These are phyloP conservation scores for Arabidopsis suecica DNA, from an alignment of 345 rosid genomes.

Conservation along the genomic window DNA sequence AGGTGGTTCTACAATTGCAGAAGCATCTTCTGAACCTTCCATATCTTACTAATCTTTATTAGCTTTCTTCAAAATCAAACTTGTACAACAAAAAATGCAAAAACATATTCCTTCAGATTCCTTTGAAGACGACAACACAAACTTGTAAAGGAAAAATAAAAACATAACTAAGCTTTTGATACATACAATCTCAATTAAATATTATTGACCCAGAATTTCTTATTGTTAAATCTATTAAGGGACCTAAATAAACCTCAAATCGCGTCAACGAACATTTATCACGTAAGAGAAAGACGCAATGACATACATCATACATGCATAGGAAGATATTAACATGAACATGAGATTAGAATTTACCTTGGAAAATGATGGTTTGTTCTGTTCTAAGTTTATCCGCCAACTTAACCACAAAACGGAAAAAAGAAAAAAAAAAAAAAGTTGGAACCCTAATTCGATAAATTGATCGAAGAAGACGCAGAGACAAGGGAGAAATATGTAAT, in stretches of 20 bases:
- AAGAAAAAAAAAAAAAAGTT: not conserved
- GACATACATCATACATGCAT: not conserved
- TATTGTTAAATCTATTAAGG: not conserved
- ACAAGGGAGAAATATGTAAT: not conserved
- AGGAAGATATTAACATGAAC: not conserved
- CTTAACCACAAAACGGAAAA: not conserved
- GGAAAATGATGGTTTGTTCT: not conserved
- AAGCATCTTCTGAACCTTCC: slow-evolving; percentile 16
- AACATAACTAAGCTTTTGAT: not conserved
- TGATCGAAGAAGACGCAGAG: not conserved
- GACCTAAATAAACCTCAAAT: not conserved
- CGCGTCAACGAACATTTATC: not conserved
- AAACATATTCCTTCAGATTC: not conserved
- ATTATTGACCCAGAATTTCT: not conserved
- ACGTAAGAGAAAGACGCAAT: not conserved
- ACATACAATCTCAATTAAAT: not conserved
- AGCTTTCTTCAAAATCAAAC: not conserved
- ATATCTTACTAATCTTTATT: slow-evolving; percentile 7
- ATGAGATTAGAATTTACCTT: slow-evolving; percentile 17
- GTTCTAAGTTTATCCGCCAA: not conserved
- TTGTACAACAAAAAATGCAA: not conserved
- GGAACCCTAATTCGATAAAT: slow-evolving; percentile 17
- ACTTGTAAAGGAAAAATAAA: not conserved
- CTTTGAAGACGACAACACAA: not conserved
- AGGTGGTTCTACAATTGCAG: slow-evolving; percentile 15